Evolutionary conservation across 2,329 filamentous ascomycete species (phyloP).

Genomic region (Cytospora piceicola): DNA sequence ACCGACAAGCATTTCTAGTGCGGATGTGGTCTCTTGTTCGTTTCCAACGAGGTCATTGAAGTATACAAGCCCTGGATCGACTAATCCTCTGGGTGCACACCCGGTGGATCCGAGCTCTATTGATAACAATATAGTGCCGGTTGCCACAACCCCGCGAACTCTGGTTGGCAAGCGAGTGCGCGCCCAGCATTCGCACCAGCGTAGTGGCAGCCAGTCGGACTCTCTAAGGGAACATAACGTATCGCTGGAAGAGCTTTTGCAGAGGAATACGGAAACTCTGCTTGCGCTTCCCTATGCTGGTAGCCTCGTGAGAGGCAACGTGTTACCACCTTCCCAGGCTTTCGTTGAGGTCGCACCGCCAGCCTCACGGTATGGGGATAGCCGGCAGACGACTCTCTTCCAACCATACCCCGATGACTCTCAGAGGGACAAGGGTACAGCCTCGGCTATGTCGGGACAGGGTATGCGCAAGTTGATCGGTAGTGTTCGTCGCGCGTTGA

Average conservation of each 20-base stretch:
- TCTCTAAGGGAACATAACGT: conserved; percentile 71
- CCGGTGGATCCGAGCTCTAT: conserved; percentile 57
- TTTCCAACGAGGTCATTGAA: conserved; percentile 59
- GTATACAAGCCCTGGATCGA: conserved; percentile 44
- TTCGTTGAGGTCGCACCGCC: conserved; percentile 71
- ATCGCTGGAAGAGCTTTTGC: conserved; percentile 50
- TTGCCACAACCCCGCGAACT: conserved; percentile 62
- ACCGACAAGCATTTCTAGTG: conserved; percentile 61
- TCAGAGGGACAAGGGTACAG: conserved; percentile 49
- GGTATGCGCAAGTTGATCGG: conserved; percentile 87
- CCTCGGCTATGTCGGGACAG: conserved; percentile 66
- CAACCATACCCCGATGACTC: conserved; percentile 43
- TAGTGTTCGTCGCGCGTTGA: conserved; percentile 81
- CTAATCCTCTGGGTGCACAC: conserved; percentile 55
- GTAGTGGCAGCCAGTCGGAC: conserved; percentile 86
- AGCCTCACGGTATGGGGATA: conserved; percentile 48
- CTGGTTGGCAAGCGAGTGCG: conserved; percentile 63
- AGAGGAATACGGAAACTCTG: conserved; percentile 60
- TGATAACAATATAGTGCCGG: conserved; percentile 51
- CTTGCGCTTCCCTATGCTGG: conserved; percentile 73
- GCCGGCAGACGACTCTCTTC: conserved; percentile 59
- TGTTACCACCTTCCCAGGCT: conserved; percentile 81
- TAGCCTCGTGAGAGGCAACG: conserved; percentile 82
- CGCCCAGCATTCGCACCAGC: conserved; percentile 67
- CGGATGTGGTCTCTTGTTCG: conserved; percentile 67